Evolutionary conservation across 1,284 basidiomycete genomes (phyloP).

Genomic region (Salmacisia buchloeana): DNA sequence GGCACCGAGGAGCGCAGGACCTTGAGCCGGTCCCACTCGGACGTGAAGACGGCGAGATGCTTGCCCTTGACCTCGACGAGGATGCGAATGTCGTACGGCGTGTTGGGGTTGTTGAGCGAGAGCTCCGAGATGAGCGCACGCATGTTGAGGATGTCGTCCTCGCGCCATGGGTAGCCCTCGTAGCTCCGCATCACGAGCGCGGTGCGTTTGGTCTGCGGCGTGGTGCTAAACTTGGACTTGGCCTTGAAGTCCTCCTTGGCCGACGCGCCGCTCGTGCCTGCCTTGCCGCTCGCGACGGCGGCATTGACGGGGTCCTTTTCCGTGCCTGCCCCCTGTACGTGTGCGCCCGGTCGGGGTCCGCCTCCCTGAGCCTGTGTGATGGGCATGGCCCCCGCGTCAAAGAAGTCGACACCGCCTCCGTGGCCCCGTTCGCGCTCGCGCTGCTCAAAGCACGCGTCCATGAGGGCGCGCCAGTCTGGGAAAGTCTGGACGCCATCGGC

Average conservation of each 20-base stretch:
- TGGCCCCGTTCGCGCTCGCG: conserved; percentile 40
- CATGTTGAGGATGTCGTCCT: conserved; percentile 50
- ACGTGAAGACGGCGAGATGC: conserved; percentile 47
- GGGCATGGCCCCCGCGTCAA: conserved; percentile 14
- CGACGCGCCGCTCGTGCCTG: neutral
- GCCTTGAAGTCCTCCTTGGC: neutral
- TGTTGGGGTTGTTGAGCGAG: conserved; percentile 49
- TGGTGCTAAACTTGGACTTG: conserved; percentile 30
- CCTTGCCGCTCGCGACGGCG: conserved; percentile 18
- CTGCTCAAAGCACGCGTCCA: conserved; percentile 48
- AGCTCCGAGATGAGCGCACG: conserved; percentile 49
- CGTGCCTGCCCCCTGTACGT: neutral
- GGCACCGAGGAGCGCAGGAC: conserved; percentile 45
- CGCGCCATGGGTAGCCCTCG: conserved; percentile 48
- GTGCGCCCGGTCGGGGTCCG: neutral
- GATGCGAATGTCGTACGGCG: conserved; percentile 49
- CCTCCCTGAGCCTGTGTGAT: conserved; percentile 13
- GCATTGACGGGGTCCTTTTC: conserved; percentile 18
- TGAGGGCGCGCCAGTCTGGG: conserved; percentile 48
- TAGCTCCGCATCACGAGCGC: conserved; percentile 48
- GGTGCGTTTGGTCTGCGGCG: conserved; percentile 45
- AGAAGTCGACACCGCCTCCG: conserved; percentile 35
- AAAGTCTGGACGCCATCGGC: conserved; percentile 29
- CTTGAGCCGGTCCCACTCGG: conserved; percentile 49
- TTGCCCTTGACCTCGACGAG: conserved; percentile 49